phyloP scores from a whole-genome alignment of 768 basidiomycete species.

The Daedalea quercina region DNA sequence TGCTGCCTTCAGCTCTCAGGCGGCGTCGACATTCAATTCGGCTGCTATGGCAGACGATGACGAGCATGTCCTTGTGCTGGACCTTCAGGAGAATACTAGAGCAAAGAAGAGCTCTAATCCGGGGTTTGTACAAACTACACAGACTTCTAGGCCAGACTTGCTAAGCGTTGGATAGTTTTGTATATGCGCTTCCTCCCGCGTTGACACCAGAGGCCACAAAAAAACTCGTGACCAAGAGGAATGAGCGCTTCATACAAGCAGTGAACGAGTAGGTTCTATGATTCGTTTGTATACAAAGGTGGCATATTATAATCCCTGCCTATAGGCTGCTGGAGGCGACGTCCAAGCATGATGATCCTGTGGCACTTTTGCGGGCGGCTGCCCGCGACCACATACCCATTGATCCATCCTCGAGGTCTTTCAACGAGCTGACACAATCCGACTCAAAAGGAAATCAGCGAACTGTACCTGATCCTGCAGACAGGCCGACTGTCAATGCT shows the following conservation, averaged over 20 bases:
- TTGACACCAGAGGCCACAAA: constrained; percentile 54
- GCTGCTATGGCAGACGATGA: constrained; percentile 26
- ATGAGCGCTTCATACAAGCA: constrained; percentile 55
- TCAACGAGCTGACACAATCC: constrained; percentile 1
- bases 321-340: constrained; percentile 54
- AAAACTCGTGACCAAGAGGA: constrained; percentile 66
- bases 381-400: constrained; percentile 68
- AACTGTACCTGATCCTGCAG: constrained; percentile 33
- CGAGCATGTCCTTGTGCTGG: constrained; percentile 45
- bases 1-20: constrained; percentile 15
- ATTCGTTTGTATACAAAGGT: too few relatives aligned
- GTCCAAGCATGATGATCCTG: constrained; percentile 50
- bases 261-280: constrained; percentile 50
- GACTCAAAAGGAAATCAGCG: constrained; percentile 10
- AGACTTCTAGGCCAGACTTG: constrained; percentile 24
- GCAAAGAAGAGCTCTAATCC: constrained; percentile 25
- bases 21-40: constrained; percentile 19
- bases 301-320: not conserved
- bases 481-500: constrained; percentile 50
- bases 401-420: constrained; percentile 34
- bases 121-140: constrained; percentile 15
- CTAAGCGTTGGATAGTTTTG: constrained; percentile 20
- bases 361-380: constrained; percentile 55
- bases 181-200: constrained; percentile 30
- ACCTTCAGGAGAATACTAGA: constrained; percentile 42